Evolutionary conservation across 2,329 filamentous ascomycete genomes (phyloP).

Genomic region (Pestalotiopsis sp.): DNA sequence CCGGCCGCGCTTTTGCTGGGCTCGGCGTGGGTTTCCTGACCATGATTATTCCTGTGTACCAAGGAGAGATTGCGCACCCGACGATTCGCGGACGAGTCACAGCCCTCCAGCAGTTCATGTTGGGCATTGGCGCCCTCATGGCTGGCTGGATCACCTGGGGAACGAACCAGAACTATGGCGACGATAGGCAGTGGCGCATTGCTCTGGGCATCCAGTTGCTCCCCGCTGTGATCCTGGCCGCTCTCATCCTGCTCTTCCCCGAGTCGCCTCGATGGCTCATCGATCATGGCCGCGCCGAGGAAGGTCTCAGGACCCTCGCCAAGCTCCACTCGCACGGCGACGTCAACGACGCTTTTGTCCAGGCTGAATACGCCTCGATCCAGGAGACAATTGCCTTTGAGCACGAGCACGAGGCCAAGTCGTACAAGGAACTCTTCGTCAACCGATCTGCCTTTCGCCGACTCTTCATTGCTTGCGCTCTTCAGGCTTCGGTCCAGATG

Average conservation of each 20-base stretch:
- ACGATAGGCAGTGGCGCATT: constrained; percentile 51
- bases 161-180: constrained; percentile 32
- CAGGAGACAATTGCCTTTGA: constrained; percentile 64
- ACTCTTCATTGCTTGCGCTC: constrained; percentile 68
- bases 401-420: constrained; percentile 71
- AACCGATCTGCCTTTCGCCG: constrained; percentile 70
- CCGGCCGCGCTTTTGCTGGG: constrained; percentile 71
- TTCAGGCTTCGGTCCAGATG: constrained; percentile 77
- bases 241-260: constrained; percentile 71
- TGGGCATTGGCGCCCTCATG: constrained; percentile 73
- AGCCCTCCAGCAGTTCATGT: constrained; percentile 80
- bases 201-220: constrained; percentile 72
- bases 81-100: constrained; percentile 77
- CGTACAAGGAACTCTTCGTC: constrained; percentile 70
- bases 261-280: constrained; percentile 78
- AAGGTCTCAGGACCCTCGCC: constrained; percentile 69
- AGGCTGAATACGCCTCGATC: constrained; percentile 73
- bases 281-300: constrained; percentile 66
- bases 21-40: constrained; percentile 54
- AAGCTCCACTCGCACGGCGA: constrained; percentile 72
- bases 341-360: constrained; percentile 68
- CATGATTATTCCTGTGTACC: constrained; percentile 64
- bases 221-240: constrained; percentile 65
- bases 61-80: constrained; percentile 79
- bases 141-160: constrained; percentile 78